Conservation (phyloP, 2,329 filamentous ascomycete genomes). For the Colletotrichum zoysiae region DNA sequence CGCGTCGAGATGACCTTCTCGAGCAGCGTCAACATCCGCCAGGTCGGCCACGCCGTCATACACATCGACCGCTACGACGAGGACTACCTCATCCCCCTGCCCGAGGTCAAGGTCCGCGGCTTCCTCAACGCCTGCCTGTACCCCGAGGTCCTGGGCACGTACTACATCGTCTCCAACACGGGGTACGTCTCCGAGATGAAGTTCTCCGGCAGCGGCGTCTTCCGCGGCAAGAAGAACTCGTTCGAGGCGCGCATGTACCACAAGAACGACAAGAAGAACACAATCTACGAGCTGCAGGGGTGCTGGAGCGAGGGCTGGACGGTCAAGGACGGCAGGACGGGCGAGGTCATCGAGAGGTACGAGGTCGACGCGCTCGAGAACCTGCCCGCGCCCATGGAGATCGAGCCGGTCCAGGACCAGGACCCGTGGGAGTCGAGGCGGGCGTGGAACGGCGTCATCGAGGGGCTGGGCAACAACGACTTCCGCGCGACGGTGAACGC, state of each 20-base stretch:
- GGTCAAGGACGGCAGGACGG: constrained; percentile 49
- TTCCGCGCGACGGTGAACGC: constrained; percentile 78
- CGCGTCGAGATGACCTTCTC: constrained; percentile 65
- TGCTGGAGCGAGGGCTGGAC: constrained; percentile 45
- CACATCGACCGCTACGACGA: constrained; percentile 63
- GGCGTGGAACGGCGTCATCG: constrained; percentile 84
- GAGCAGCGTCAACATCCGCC: constrained; percentile 62
- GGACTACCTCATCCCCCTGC: constrained; percentile 62
- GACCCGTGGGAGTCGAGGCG: constrained; percentile 83
- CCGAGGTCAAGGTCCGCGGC: constrained; percentile 61
- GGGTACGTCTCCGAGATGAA: constrained; percentile 61
- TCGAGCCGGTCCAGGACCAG: constrained; percentile 73
- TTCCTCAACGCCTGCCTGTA: constrained; percentile 62
- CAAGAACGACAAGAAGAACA: constrained; percentile 52
- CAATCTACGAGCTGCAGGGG: constrained; percentile 42
- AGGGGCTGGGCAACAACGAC: constrained; percentile 78
- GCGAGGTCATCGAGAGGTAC: constrained; percentile 53
- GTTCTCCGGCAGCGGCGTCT: constrained; percentile 61
- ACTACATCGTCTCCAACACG: constrained; percentile 59
- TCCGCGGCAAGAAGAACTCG: constrained; percentile 59
- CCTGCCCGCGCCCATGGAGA: constrained; percentile 50
- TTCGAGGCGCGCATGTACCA: constrained; percentile 60
- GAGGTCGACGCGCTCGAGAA: constrained; percentile 52
- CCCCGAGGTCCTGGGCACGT: constrained; percentile 61
- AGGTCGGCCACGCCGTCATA: constrained; percentile 64